Conservation (phyloP, 2,329 filamentous ascomycete species). For the Aspergillus sp. region DNA sequence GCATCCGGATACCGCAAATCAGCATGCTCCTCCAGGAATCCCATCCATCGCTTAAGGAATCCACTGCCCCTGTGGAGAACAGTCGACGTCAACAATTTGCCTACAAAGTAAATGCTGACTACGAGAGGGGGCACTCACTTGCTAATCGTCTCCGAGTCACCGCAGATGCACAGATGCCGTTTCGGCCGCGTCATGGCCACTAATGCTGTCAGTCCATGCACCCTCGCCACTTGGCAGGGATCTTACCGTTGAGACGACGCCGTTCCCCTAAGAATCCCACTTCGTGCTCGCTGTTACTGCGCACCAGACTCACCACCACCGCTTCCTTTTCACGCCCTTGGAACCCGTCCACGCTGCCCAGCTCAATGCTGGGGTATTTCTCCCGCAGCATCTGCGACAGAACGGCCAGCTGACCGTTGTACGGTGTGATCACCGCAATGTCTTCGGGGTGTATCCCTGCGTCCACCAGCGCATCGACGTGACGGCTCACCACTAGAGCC, state of each 20-base stretch:
- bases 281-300: slow-evolving; percentile 82
- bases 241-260: slow-evolving; percentile 83
- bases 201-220: slow-evolving; percentile 39
- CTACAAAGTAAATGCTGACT: not conserved
- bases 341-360: slow-evolving; percentile 97
- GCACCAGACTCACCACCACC: slow-evolving; percentile 87
- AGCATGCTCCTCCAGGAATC: slow-evolving; percentile 81
- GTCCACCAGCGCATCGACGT: slow-evolving; percentile 73
- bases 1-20: slow-evolving; percentile 84
- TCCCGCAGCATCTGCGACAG: slow-evolving; percentile 77
- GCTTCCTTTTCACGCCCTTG: slow-evolving; percentile 97
- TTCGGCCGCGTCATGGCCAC: slow-evolving; percentile 96
- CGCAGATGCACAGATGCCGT: slow-evolving; percentile 85
- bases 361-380: slow-evolving; percentile 77
- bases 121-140: slow-evolving; percentile 60
- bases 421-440: slow-evolving; percentile 92
- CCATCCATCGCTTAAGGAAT: slow-evolving; percentile 91
- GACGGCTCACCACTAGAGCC: slow-evolving; percentile 74
- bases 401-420: slow-evolving; percentile 88
- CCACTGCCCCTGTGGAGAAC: slow-evolving; percentile 66
- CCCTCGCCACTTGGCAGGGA: not conserved
- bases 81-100: not conserved
- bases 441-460: slow-evolving; percentile 80
- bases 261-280: slow-evolving; percentile 94
- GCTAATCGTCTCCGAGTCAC: slow-evolving; percentile 90